These are phyloP conservation scores for Beauveria sp. DNA, from an alignment of 2,329 filamentous ascomycete genomes.

Conservation along the genomic window DNA sequence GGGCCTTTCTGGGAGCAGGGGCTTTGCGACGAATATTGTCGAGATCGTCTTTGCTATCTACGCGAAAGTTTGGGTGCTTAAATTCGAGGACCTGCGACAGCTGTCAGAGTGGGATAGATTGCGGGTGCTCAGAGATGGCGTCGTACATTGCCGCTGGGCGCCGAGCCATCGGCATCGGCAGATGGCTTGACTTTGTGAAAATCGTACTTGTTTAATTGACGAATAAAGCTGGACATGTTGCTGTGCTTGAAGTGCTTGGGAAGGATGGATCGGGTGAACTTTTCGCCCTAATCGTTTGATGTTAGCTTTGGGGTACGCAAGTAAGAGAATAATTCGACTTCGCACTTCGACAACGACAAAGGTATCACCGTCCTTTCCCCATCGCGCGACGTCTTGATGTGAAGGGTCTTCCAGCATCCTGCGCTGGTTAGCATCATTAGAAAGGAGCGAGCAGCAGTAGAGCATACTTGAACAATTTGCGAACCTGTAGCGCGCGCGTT, in stretches of 20 bases:
- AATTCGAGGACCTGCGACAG: slow-evolving; percentile 55
- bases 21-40: slow-evolving; percentile 96
- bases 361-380: slow-evolving; percentile 90
- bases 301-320: background rate
- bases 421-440: slow-evolving; percentile 19
- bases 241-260: slow-evolving; percentile 99
- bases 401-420: slow-evolving; percentile 96
- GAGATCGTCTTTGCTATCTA: slow-evolving; percentile 90
- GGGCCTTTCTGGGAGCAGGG: slow-evolving; percentile 75
- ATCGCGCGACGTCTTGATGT: slow-evolving; percentile 86
- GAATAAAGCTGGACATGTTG: slow-evolving; percentile 95
- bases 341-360: slow-evolving; percentile 94
- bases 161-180: slow-evolving; percentile 26
- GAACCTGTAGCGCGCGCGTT: slow-evolving; percentile 55
- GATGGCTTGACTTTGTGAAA: slow-evolving; percentile 85
- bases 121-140: slow-evolving; percentile 47
- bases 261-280: slow-evolving; percentile 93
- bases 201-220: slow-evolving; percentile 94
- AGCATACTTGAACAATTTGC: slow-evolving; percentile 92
- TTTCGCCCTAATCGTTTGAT: slow-evolving; percentile 66
- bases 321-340: background rate
- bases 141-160: slow-evolving; percentile 30
- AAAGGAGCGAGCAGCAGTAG: slow-evolving; percentile 15
- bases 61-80: slow-evolving; percentile 91
- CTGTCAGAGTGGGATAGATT: background rate